Base-by-base conservation (phyloP, 164 flowering plant genomes). In the Amborella trichopoda region DNA sequence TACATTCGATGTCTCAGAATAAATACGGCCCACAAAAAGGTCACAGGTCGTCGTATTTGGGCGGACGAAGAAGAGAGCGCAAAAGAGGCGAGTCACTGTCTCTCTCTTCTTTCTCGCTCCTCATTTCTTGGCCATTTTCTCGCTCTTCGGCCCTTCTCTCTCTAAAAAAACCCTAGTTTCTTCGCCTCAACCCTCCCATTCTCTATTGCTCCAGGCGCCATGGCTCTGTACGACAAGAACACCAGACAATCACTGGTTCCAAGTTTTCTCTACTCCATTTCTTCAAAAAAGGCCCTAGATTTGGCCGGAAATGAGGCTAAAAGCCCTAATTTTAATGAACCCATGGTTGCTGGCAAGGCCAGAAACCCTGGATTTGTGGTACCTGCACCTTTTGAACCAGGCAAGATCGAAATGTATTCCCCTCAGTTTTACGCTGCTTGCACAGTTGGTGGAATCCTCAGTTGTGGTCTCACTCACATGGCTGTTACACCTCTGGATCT, bases 401-500 rank as follows among this genome's bases (percentile, higher is more conserved):
- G 75, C 4, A 80, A 75, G 79, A 83, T 81, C 61, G 76, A 74
- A 74, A 66, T 88, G 96, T 76, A 75, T 62, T 83, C 96, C 9
- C 78, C 89, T 2, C 62, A 64, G 26, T 83, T 62, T 56, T 88
- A 88, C 32, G 89, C 88, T 4, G 94, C 94, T 2, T 79, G 91
- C 55, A 80, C 94, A 2, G 62, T 34, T 10, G 94, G 94, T 13
- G 96, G 96, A 10, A 72, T 76, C 20, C 58, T 79, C 38, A 67
- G 94, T 67, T 79, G 88, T 54, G 94, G 96, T 40, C 81, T 76
- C 22, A 83, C 94, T 55, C 96, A 88, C 63, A 79, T 45, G 82
- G 60, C 83, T 44, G 88, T 88, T 67, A 88, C 94, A 59, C 96
- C 96, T 44, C 78, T 88, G 17, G 96, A 88, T 60, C 84, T 83